Conservation (phyloP, 805 yeast genomes). For the Candida gorgasii region DNA sequence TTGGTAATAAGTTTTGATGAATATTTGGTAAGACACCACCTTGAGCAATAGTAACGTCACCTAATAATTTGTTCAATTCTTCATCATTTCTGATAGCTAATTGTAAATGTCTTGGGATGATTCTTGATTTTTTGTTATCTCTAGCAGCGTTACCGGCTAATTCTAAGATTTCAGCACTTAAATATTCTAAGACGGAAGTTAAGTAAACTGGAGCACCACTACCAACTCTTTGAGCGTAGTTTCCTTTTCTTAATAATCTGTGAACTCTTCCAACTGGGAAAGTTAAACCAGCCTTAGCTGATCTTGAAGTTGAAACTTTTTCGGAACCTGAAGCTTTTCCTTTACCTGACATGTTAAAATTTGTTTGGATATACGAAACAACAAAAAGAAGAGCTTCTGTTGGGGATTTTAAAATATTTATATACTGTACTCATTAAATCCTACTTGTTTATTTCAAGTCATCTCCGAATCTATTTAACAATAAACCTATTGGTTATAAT, state of each 20-base stretch:
- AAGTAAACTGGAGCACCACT: slow-evolving; percentile 55
- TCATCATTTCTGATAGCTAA: slow-evolving; percentile 55
- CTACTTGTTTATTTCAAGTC: slow-evolving; percentile 1
- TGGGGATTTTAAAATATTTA: slow-evolving; percentile 5
- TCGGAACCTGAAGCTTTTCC: slow-evolving; percentile 49
- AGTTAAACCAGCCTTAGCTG: slow-evolving; percentile 51
- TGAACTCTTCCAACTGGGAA: slow-evolving; percentile 55
- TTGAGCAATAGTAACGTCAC: slow-evolving; percentile 52
- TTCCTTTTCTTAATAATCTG: slow-evolving; percentile 52
- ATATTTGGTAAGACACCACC: slow-evolving; percentile 57
- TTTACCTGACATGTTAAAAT: slow-evolving; percentile 32
- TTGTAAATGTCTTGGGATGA: slow-evolving; percentile 53
- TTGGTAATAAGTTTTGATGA: slow-evolving; percentile 53
- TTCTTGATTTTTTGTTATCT: slow-evolving; percentile 54
- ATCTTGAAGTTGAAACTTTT: slow-evolving; percentile 51
- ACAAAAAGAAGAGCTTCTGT: slow-evolving; percentile 5
- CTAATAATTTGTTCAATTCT: slow-evolving; percentile 51
- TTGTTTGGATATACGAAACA: slow-evolving; percentile 4
- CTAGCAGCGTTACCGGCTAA: slow-evolving; percentile 55
- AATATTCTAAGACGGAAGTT: slow-evolving; percentile 51
- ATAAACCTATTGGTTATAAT: slow-evolving; percentile 1
- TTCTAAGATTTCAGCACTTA: slow-evolving; percentile 52
- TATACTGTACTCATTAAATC: not conserved
- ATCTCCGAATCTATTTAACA: not conserved
- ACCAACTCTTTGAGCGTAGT: slow-evolving; percentile 54